phyloP scores from a whole-genome alignment of 2,329 filamentous ascomycete genomes.

The Beauveria bassiana region DNA sequence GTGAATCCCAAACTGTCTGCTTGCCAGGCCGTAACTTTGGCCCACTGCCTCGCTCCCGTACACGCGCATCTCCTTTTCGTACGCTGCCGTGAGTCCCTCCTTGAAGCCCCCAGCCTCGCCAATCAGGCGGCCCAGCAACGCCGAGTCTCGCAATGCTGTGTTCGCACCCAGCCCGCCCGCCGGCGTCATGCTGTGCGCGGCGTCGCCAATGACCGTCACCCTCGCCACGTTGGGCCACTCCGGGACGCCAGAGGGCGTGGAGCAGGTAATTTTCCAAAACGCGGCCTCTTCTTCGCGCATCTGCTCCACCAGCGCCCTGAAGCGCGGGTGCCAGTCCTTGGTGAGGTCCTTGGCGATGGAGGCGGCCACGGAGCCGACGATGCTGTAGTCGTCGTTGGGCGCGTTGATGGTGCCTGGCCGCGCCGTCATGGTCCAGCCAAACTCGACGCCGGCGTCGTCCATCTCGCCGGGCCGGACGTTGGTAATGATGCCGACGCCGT shows the following conservation, averaged over 20 bases:
- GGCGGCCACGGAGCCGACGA: conserved; percentile 49
- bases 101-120: conserved; percentile 44
- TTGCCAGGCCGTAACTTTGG: conserved; percentile 43
- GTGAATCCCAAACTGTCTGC: conserved; percentile 32
- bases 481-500: conserved; percentile 51
- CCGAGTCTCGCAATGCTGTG: conserved; percentile 48
- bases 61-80: conserved; percentile 55
- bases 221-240: conserved; percentile 51
- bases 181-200: conserved; percentile 51
- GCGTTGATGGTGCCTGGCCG: conserved; percentile 48
- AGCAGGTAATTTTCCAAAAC: conserved; percentile 62
- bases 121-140: conserved; percentile 43
- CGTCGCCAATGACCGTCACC: conserved; percentile 52
- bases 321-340: conserved; percentile 45
- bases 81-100: conserved; percentile 46
- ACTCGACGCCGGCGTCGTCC: conserved; percentile 47
- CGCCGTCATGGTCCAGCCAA: conserved; percentile 58
- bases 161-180: conserved; percentile 50
- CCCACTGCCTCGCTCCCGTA: conserved; percentile 50
- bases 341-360: conserved; percentile 49
- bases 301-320: conserved; percentile 50
- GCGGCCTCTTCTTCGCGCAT: conserved; percentile 50
- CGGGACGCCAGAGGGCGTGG: conserved; percentile 50
- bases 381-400: conserved; percentile 52
- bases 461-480: conserved; percentile 54